These are phyloP conservation scores for Trypanosoma melophagium DNA, from an alignment of 208 protist genomes.

Conservation along the genomic window DNA sequence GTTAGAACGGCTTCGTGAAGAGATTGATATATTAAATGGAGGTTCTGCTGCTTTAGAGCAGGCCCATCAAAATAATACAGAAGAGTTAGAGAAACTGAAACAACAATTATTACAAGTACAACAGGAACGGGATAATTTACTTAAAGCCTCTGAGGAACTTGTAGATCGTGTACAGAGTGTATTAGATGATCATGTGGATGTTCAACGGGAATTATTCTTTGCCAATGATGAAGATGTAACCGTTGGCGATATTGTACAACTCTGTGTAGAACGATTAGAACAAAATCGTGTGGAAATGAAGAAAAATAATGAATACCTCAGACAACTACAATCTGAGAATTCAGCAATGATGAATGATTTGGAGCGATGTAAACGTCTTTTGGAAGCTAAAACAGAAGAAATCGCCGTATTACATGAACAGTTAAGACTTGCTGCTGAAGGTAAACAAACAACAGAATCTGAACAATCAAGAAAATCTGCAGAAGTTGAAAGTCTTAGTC, in stretches of 20 bases:
- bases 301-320: not conserved
- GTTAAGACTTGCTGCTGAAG: not conserved
- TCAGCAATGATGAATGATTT: not conserved
- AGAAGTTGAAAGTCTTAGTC: constrained; percentile 22
- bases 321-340: constrained; percentile 1
- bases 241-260: constrained; percentile 24
- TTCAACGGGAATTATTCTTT: constrained; percentile 24
- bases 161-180: constrained; percentile 29
- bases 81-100: not conserved
- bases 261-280: constrained; percentile 17
- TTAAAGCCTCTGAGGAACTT: constrained; percentile 20
- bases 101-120: not conserved
- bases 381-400: not conserved
- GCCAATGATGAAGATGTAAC: constrained; percentile 12
- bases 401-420: constrained; percentile 6
- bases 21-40: not conserved
- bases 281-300: not conserved
- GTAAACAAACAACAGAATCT: not conserved
- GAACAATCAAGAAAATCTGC: constrained; percentile 20
- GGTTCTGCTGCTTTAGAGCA: not conserved
- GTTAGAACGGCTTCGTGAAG: not conserved
- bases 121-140: constrained; percentile 22
- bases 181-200: constrained; percentile 25
- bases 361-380: not conserved
- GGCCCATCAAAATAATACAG: not conserved